These are phyloP conservation scores for Colletotrichum tropicicola DNA, from an alignment of 2,329 filamentous ascomycete species.

Conservation along the genomic window DNA sequence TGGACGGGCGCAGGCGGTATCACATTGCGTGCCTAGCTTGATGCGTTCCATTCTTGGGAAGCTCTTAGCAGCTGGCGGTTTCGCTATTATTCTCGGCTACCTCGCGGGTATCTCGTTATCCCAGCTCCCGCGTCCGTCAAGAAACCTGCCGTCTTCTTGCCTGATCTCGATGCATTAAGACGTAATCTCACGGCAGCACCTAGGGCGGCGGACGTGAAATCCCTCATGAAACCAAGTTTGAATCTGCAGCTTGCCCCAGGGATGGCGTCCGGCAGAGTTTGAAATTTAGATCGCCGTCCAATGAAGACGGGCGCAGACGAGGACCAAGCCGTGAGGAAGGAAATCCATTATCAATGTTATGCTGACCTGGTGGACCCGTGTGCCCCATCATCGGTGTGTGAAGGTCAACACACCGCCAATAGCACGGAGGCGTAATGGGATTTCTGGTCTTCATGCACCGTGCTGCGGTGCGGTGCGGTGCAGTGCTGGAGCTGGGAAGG, in stretches of 20 bases:
- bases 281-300: slow-evolving; percentile 15
- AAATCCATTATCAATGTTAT: slow-evolving; percentile 31
- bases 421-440: not conserved
- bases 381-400: slow-evolving; percentile 17
- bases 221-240: slow-evolving; percentile 29
- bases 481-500: too few relatives aligned
- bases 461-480: not conserved
- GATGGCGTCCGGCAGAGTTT: slow-evolving; percentile 15
- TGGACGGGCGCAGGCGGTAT: slow-evolving; percentile 5
- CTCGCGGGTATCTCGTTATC: slow-evolving; percentile 8
- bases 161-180: slow-evolving; percentile 27
- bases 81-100: slow-evolving; percentile 28
- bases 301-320: slow-evolving; percentile 16
- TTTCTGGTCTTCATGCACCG: slow-evolving; percentile 24
- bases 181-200: slow-evolving; percentile 26
- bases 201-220: slow-evolving; percentile 28
- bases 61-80: not conserved
- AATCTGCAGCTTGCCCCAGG: slow-evolving; percentile 26
- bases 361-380: slow-evolving; percentile 15
- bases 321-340: not conserved
- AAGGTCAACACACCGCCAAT: slow-evolving; percentile 26
- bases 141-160: slow-evolving; percentile 3
- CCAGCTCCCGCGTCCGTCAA: not conserved
- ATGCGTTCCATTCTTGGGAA: not conserved
- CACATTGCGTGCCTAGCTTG: not conserved